phyloP scores from a whole-genome alignment of 805 yeast species.

The Maudiozyma pseudohumilis region DNA sequence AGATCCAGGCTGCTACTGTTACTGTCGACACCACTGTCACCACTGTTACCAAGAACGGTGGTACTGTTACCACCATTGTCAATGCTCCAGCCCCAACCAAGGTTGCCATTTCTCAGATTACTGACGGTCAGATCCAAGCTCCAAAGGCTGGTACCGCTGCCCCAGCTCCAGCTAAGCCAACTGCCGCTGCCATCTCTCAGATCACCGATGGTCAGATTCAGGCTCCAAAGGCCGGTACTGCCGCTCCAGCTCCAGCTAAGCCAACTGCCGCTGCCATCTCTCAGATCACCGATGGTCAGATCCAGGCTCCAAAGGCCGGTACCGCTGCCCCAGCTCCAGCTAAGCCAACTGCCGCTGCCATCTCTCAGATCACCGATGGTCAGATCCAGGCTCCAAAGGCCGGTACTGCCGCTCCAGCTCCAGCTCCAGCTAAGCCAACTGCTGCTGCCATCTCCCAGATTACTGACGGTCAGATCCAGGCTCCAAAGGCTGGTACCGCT shows the following conservation, averaged over 20 bases:
- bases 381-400: constrained; percentile 15
- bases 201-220: constrained; percentile 31
- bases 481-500: constrained; percentile 19
- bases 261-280: constrained; percentile 28
- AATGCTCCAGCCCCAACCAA: constrained; percentile 16
- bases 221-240: constrained; percentile 42
- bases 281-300: constrained; percentile 24
- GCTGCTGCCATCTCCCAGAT: constrained; percentile 14
- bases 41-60: constrained; percentile 34
- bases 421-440: constrained; percentile 5
- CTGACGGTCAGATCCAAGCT: constrained; percentile 28
- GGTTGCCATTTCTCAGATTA: constrained; percentile 28
- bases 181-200: constrained; percentile 33
- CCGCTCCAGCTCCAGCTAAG: constrained; percentile 31
- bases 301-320: no score
- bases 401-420: constrained; percentile 4
- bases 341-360: constrained; percentile 30
- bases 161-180: constrained; percentile 26
- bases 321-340: constrained; percentile 13
- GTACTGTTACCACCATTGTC: constrained; percentile 8
- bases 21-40: constrained; percentile 7
- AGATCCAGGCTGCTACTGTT: neutral
- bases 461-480: constrained; percentile 11
- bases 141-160: constrained; percentile 27
- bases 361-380: constrained; percentile 3